Conservation (phyloP, 306 rosid genomes). For the Alnus rubra region DNA sequence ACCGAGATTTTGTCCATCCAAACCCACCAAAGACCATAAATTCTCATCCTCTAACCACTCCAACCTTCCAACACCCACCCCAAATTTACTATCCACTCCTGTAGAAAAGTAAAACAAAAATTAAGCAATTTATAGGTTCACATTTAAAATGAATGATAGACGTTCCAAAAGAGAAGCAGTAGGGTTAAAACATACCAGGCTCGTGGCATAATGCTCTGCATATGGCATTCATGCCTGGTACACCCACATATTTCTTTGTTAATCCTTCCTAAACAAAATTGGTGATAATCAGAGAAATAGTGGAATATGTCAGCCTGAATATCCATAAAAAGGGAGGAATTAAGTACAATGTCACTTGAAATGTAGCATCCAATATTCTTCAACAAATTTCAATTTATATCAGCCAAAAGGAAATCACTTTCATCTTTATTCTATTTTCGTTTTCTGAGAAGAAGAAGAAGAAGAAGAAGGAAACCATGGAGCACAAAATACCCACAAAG, state of each 20-base stretch:
- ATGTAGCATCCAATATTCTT: neutral
- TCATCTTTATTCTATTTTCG: neutral
- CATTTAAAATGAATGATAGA: slow-evolving; percentile 23
- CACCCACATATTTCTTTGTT: slow-evolving; percentile 78
- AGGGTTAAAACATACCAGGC: slow-evolving; percentile 51
- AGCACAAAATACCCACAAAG: neutral
- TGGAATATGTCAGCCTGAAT: neutral
- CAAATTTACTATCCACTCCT: slow-evolving; percentile 89
- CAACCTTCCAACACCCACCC: slow-evolving; percentile 59
- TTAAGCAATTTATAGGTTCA: slow-evolving; percentile 23
- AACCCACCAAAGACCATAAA: slow-evolving; percentile 67
- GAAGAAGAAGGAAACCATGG: neutral
- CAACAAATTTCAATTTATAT: neutral
- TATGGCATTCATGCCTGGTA: slow-evolving; percentile 93
- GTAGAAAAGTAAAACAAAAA: slow-evolving; percentile 13
- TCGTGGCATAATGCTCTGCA: slow-evolving; percentile 80
- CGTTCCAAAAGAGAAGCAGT: slow-evolving; percentile 21
- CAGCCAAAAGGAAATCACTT: neutral
- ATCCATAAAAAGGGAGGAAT: neutral
- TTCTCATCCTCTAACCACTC: slow-evolving; percentile 74
- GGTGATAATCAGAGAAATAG: slow-evolving; percentile 38
- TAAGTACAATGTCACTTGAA: neutral
- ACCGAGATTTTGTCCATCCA: slow-evolving; percentile 74
- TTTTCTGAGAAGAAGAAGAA: neutral
- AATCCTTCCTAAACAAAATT: slow-evolving; percentile 59